Conservation (phyloP, 2,329 filamentous ascomycete species). For the Capronia americana region DNA sequence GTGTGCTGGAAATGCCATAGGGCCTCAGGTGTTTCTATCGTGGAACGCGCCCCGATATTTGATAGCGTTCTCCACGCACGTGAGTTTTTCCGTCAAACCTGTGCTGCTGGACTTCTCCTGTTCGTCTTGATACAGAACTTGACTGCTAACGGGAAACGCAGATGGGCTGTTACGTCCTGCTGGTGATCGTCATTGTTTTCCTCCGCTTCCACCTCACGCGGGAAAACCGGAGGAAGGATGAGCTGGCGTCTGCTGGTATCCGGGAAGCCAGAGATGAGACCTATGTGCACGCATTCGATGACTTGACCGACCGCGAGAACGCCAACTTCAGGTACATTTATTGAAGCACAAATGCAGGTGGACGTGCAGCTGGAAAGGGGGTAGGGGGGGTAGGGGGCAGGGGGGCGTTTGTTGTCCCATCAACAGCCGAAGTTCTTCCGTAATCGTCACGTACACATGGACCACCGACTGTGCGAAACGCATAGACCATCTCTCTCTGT, state of each 20-base stretch:
- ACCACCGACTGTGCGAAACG: slow-evolving; percentile 36
- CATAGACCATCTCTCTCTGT: slow-evolving; percentile 37
- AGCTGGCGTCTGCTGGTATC: neutral
- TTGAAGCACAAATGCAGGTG: neutral
- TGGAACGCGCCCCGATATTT: neutral
- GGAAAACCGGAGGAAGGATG: neutral
- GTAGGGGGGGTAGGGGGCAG: neutral
- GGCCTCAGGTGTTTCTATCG: neutral
- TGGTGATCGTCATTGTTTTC: neutral
- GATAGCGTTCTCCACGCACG: neutral
- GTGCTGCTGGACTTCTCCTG: neutral
- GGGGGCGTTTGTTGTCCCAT: neutral
- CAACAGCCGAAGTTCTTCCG: slow-evolving; percentile 2
- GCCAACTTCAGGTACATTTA: slow-evolving; percentile 68
- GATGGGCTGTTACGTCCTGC: neutral
- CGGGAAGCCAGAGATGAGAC: neutral
- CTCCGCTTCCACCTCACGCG: neutral
- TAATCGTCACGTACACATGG: neutral
- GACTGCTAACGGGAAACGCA: neutral
- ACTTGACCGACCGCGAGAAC: slow-evolving; percentile 72
- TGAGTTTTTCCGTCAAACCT: neutral
- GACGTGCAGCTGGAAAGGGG: no score
- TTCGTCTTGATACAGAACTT: neutral
- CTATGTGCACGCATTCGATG: slow-evolving; percentile 61
- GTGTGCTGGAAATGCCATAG: slow-evolving; percentile 65